Percentiles rank a stretch among this genome's conserved stretches.
These are phyloP conservation scores for Naganishia antarctica DNA, from an alignment of 768 basidiomycete genomes.

Conservation along the genomic window DNA sequence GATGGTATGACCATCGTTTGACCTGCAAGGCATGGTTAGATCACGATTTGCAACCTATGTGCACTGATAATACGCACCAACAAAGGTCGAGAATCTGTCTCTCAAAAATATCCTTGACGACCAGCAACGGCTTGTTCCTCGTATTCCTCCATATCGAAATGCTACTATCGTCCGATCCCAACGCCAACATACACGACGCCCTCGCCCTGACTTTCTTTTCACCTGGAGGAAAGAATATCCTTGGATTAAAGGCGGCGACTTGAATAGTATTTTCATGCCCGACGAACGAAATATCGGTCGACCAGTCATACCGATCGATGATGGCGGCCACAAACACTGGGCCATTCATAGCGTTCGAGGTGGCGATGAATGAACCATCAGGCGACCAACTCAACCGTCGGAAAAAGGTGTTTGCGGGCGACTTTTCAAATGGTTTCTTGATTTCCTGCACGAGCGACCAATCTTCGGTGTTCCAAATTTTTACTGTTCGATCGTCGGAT, in stretches of 20 bases:
- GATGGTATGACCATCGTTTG: conserved; percentile 81
- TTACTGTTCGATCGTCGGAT: conserved; percentile 92
- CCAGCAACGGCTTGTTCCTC: conserved; percentile 79
- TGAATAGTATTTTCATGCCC: conserved; percentile 97
- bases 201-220: conserved; percentile 53
- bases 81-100: conserved; percentile 90
- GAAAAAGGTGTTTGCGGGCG: conserved; percentile 92
- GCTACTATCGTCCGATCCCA: conserved; percentile 88
- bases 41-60: neutral
- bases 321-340: conserved; percentile 97
- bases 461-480: conserved; percentile 91
- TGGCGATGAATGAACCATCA: conserved; percentile 96
- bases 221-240: conserved; percentile 80
- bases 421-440: conserved; percentile 83
- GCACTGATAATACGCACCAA: conserved; percentile 60
- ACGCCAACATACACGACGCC: conserved; percentile 55
- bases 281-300: conserved; percentile 84
- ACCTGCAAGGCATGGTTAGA: conserved; percentile 57
- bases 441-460: conserved; percentile 83
- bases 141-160: conserved; percentile 97
- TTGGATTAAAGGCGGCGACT: conserved; percentile 93
- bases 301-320: conserved; percentile 77
- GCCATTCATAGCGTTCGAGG: conserved; percentile 95
- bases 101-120: conserved; percentile 89
- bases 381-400: conserved; percentile 94